These are phyloP conservation scores for Trichoderma asperelloides DNA, from an alignment of 495 filamentous ascomycete genomes.

Conservation along the genomic window DNA sequence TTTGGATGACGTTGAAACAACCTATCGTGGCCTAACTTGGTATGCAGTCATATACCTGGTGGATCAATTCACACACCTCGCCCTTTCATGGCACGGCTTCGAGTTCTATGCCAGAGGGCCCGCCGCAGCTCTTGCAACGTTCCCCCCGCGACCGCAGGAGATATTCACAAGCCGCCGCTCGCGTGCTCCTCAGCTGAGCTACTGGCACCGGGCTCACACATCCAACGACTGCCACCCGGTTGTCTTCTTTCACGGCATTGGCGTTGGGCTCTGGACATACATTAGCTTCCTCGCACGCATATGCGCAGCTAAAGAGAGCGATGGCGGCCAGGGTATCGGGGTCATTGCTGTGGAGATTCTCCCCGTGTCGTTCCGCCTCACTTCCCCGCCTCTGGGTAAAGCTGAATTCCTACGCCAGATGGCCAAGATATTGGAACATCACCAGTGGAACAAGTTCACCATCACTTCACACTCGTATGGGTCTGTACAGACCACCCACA, in stretches of 20 bases:
- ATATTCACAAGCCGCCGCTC: constrained; percentile 35
- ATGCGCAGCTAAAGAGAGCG: constrained; percentile 17
- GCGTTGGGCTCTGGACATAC: constrained; percentile 58
- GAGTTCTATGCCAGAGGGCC: constrained; percentile 34
- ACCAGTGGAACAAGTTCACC: constrained; percentile 42
- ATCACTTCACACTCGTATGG: constrained; percentile 56
- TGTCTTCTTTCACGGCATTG: constrained; percentile 64
- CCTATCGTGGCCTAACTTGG: constrained; percentile 55
- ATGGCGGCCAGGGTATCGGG: constrained; percentile 40
- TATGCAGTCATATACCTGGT: constrained; percentile 40
- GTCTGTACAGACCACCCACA: constrained; percentile 50
- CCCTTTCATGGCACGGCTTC: constrained; percentile 39
- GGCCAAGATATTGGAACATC: constrained; percentile 39
- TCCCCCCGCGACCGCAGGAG: constrained; percentile 46
- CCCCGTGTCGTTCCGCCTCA: constrained; percentile 53
- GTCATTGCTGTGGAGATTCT: constrained; percentile 58
- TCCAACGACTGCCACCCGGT: constrained; percentile 45
- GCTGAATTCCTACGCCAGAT: constrained; percentile 44
- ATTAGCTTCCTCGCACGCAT: constrained; percentile 44
- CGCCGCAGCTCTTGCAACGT: constrained; percentile 34
- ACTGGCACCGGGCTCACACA: constrained; percentile 57
- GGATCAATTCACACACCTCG: constrained; percentile 27
- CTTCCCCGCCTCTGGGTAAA: constrained; percentile 33
- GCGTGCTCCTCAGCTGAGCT: constrained; percentile 39
- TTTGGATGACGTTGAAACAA: constrained; percentile 51